Percentiles rank a stretch among this genome's conserved stretches.
phyloP scores from a whole-genome alignment of 257 asterid genomes.

The Nicotiana tabacum region DNA sequence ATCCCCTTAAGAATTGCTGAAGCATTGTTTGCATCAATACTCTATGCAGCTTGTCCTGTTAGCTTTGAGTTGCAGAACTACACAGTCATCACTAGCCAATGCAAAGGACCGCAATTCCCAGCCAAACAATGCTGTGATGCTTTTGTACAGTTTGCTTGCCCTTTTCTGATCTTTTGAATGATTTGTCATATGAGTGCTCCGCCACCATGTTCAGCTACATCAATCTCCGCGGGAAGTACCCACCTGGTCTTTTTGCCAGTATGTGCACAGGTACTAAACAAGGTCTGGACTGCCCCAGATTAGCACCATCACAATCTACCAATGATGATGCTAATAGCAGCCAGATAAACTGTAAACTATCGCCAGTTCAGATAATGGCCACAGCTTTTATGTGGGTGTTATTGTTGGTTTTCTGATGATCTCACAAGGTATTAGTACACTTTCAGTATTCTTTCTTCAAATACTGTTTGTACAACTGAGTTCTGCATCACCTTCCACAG shows the following conservation, averaged over 20 bases:
- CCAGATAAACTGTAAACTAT: neutral
- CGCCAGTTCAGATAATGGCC: neutral
- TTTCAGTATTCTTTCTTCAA: neutral
- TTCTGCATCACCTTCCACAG: neutral
- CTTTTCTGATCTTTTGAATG: neutral
- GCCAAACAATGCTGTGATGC: slow-evolving; percentile 17
- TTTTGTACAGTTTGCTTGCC: slow-evolving; percentile 14
- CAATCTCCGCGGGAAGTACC: neutral
- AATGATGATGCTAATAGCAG: neutral
- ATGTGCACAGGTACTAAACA: neutral
- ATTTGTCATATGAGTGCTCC: slow-evolving; percentile 6
- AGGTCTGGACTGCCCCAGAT: slow-evolving; percentile 3
- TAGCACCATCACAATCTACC: neutral
- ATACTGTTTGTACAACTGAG: neutral
- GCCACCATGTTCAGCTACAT: neutral
- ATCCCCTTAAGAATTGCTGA: neutral
- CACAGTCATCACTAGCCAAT: slow-evolving; percentile 8
- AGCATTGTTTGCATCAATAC: neutral
- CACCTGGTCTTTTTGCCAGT: slow-evolving; percentile 12
- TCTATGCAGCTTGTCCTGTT: slow-evolving; percentile 13
- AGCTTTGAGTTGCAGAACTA: slow-evolving; percentile 12
- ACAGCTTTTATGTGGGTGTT: neutral
- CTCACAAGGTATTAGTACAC: neutral
- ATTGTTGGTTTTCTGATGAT: neutral
- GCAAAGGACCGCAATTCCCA: slow-evolving; percentile 10